phyloP scores from a whole-genome alignment of 768 basidiomycete species.

The Termitomyces sp. region DNA sequence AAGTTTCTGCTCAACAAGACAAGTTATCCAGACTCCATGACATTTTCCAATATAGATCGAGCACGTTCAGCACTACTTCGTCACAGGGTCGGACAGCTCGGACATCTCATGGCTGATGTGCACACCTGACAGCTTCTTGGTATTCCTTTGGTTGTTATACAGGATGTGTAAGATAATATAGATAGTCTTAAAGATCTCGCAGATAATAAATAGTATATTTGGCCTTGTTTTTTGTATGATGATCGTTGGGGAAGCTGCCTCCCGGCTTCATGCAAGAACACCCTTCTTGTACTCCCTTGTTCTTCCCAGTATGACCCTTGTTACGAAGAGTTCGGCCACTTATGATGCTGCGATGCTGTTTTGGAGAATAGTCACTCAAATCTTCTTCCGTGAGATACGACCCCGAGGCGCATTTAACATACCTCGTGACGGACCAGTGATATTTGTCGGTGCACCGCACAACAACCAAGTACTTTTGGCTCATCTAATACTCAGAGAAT shows the following conservation, averaged over 20 bases:
- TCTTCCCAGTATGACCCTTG: slow-evolving; percentile 17
- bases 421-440: slow-evolving; percentile 83
- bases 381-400: slow-evolving; percentile 96
- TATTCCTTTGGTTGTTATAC: background rate
- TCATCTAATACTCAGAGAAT: background rate
- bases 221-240: slow-evolving; percentile 8
- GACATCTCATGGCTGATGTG: slow-evolving; percentile 23
- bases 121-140: background rate
- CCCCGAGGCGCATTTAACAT: slow-evolving; percentile 95
- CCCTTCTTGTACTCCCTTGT: background rate
- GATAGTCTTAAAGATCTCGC: background rate
- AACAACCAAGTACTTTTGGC: slow-evolving; percentile 68
- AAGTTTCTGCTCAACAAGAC: slow-evolving; percentile 44
- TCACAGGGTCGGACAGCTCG: slow-evolving; percentile 31
- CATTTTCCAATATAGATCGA: slow-evolving; percentile 80
- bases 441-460: slow-evolving; percentile 92
- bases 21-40: slow-evolving; percentile 74
- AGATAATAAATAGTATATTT: slow-evolving; percentile 1
- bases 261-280: background rate
- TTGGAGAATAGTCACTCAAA: slow-evolving; percentile 82
- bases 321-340: slow-evolving; percentile 23
- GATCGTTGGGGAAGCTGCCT: no score
- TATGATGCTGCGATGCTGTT: slow-evolving; percentile 82
- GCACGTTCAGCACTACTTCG: slow-evolving; percentile 49
- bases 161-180: slow-evolving; percentile 5